These are phyloP conservation scores for Pythium folliculosum DNA, from an alignment of 352 stramenopile species.

Conservation along the genomic window DNA sequence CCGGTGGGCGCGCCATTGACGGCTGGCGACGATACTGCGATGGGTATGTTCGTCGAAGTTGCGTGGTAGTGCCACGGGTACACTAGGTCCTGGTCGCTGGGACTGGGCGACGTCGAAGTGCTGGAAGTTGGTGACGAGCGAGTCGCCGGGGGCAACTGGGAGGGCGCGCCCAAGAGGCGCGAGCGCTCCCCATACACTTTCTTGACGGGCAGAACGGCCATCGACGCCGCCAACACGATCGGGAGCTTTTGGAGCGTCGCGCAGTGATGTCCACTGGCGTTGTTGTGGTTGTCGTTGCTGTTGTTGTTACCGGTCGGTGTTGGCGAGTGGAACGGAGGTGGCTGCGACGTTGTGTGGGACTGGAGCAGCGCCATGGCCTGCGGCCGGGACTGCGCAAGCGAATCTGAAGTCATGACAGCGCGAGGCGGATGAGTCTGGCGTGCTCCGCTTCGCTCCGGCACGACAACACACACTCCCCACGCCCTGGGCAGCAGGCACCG, in stretches of 20 bases:
- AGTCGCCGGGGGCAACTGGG: background rate
- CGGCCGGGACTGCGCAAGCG: constrained; percentile 2
- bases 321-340: constrained; percentile 1
- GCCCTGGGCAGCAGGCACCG: background rate
- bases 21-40: background rate
- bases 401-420: constrained; percentile 28
- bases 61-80: constrained; percentile 13
- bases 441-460: background rate
- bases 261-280: background rate
- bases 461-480: background rate
- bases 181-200: constrained; percentile 12
- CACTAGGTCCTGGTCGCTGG: constrained; percentile 20
- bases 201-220: constrained; percentile 8
- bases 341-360: background rate
- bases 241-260: background rate
- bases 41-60: background rate
- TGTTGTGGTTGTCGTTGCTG: background rate
- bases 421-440: background rate
- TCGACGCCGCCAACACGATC: background rate
- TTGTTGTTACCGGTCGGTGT: background rate
- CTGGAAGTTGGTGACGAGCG: constrained; percentile 15
- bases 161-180: constrained; percentile 4
- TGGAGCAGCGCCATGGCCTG: constrained; percentile 20
- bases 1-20: background rate
- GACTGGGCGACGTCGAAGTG: constrained; percentile 12